Base-by-base conservation (phyloP, 495 filamentous ascomycete species). In the Aspergillus taichungensis region DNA sequence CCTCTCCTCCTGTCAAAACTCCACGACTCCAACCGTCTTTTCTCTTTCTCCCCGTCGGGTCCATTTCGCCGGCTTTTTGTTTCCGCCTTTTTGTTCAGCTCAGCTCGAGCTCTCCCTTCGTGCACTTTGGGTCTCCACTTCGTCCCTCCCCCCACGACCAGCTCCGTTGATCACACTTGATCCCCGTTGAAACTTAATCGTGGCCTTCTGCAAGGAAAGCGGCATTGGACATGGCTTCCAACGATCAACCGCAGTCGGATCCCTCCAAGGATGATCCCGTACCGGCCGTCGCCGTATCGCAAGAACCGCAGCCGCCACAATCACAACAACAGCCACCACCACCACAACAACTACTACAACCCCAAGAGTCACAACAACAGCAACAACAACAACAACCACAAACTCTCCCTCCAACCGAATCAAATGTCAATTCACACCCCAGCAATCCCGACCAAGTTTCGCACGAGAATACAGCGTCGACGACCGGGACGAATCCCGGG, bases 161-260 rank as follows among this genome's bases (percentile, higher is more conserved):
- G n/a, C 18, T 24, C 18, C 18, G 18, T 24, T 24, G 18, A 24
- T 24, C 18, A 24, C 18, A 24, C 18, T 24, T 24, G 18, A 24
- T 24, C 18, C 18, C 18, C 18, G 18, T 24, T 24, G 1, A 4
- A 24, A 24, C 18, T 24, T 24, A 24, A 24, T 24, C 18, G 18
- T 24, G 18, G 18, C 14, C 39, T 35, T 30, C 34, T 24, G 34
- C 12, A 30, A 13, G 5, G 13, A 37, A 13, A 31, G 30, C 14
- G 33, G 37, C 34, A 24, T 30, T 28, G 37, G 28, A 8, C 46
- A 65, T 65, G 62, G 58, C 60, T 43, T 50, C 59, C 41, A 60
- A 36, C 48, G 55, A 62, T 30, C 43, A 54, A 28, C 42, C 56
- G 32, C 51, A 53, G 46, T 38, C 56, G 33, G 60, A 53, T 30